Conservation (phyloP, 345 rosid genomes). For the Populus euphratica region DNA sequence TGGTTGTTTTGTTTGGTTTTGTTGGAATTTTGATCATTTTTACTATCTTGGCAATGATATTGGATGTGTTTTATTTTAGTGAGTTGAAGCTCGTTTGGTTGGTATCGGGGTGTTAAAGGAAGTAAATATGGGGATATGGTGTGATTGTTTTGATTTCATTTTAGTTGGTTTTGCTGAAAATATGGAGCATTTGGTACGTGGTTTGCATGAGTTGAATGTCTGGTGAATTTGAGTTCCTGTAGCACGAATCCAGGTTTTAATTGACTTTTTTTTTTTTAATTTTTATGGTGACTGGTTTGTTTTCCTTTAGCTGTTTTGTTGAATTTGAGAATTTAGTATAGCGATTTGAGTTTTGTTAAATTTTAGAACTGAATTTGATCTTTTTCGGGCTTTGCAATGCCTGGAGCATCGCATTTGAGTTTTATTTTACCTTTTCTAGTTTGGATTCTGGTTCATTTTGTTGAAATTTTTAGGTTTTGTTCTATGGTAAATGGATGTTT, state of each 20-base stretch:
- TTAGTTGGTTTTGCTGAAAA: neutral
- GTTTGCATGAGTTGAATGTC: neutral
- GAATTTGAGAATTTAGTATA: neutral
- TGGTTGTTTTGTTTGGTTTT: neutral
- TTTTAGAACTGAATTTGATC: constrained; percentile 2
- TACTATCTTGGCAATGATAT: too few relatives aligned
- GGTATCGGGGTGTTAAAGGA: neutral
- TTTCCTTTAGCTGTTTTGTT: neutral
- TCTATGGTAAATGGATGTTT: neutral
- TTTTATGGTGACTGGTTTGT: neutral
- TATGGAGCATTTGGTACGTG: neutral
- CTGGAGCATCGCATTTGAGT: neutral
- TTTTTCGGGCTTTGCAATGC: neutral
- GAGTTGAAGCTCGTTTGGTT: neutral
- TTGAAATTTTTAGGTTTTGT: constrained; percentile 9
- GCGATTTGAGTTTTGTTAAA: neutral
- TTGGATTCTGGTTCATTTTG: neutral
- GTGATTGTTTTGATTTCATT: neutral
- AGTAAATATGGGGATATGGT: neutral
- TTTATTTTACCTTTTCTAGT: neutral
- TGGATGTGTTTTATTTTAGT: neutral
- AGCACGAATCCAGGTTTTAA: neutral
- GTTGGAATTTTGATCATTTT: too few relatives aligned
- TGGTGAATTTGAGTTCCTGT: neutral
- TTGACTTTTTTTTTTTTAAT: too few relatives aligned